Conservation (phyloP, 768 basidiomycete genomes). For the Mycena galopus region DNA sequence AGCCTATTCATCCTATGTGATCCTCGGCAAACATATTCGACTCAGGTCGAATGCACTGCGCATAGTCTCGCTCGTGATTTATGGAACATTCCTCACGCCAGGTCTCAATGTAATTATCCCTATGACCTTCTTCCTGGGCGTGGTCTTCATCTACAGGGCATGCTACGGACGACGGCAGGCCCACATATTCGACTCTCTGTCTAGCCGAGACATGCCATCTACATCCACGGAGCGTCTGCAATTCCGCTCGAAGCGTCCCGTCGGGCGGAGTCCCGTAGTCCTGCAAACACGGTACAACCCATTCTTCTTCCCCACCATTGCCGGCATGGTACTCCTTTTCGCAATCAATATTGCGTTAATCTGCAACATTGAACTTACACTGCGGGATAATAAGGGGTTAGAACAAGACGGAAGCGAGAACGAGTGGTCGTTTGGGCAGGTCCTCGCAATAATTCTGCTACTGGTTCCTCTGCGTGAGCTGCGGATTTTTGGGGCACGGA, state of each 20-base stretch:
- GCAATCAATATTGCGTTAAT: constrained; percentile 38
- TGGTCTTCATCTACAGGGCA: not conserved
- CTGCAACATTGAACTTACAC: constrained; percentile 36
- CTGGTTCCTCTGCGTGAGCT: constrained; percentile 39
- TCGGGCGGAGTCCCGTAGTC: not conserved
- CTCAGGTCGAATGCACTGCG: not conserved
- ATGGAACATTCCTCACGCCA: constrained; percentile 1
- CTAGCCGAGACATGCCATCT: not conserved
- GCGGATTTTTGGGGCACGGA: not conserved
- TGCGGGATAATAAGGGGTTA: constrained; percentile 23
- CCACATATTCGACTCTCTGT: not conserved
- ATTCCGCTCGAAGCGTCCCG: not conserved
- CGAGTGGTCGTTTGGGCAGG: constrained; percentile 40
- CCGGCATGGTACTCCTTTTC: constrained; percentile 29
- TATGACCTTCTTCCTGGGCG: not conserved
- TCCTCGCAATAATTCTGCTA: constrained; percentile 38
- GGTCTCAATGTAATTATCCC: not conserved
- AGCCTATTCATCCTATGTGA: not conserved
- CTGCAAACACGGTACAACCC: constrained; percentile 13
- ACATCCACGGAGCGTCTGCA: not conserved
- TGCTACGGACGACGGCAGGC: not conserved
- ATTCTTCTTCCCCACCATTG: constrained; percentile 3
- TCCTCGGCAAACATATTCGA: constrained; percentile 19
- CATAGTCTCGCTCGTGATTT: constrained; percentile 6
- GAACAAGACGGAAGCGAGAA: constrained; percentile 3